These are phyloP conservation scores for Anthostomella pinea DNA, from an alignment of 2,329 filamentous ascomycete genomes.

Conservation along the genomic window DNA sequence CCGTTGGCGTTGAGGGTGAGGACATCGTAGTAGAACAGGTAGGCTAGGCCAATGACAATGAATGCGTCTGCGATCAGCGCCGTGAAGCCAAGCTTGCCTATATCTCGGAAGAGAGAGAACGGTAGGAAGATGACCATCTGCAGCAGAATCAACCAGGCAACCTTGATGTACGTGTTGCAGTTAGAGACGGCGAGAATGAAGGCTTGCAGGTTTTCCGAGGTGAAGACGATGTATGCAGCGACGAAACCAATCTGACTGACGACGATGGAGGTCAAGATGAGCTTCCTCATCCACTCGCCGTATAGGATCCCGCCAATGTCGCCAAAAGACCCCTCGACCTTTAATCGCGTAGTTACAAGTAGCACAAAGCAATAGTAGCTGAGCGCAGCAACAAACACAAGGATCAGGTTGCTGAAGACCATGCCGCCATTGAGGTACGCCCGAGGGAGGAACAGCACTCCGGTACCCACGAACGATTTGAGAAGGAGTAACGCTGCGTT, in stretches of 20 bases:
- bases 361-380: slow-evolving; percentile 98
- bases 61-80: slow-evolving; percentile 92
- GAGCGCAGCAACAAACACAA: slow-evolving; percentile 79
- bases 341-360: slow-evolving; percentile 80
- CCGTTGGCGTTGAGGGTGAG: slow-evolving; percentile 74
- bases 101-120: slow-evolving; percentile 89
- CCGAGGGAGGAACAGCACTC: slow-evolving; percentile 86
- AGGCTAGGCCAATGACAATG: slow-evolving; percentile 86
- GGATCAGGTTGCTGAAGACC: slow-evolving; percentile 89
- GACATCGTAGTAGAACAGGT: slow-evolving; percentile 94
- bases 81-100: slow-evolving; percentile 94
- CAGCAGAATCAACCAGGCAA: slow-evolving; percentile 87
- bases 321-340: slow-evolving; percentile 91
- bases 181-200: slow-evolving; percentile 90
- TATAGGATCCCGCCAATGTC: slow-evolving; percentile 93
- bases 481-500: slow-evolving; percentile 82
- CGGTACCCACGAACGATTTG: slow-evolving; percentile 97
- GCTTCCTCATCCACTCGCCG: slow-evolving; percentile 80
- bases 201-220: slow-evolving; percentile 90
- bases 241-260: slow-evolving; percentile 95
- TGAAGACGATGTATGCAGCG: slow-evolving; percentile 94
- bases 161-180: slow-evolving; percentile 80
- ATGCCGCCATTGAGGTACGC: slow-evolving; percentile 96
- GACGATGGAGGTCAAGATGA: slow-evolving; percentile 90
- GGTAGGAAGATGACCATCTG: slow-evolving; percentile 95